Conservation (phyloP, 192 early-diverging fungal genomes). For the Gonapodya prolifera region DNA sequence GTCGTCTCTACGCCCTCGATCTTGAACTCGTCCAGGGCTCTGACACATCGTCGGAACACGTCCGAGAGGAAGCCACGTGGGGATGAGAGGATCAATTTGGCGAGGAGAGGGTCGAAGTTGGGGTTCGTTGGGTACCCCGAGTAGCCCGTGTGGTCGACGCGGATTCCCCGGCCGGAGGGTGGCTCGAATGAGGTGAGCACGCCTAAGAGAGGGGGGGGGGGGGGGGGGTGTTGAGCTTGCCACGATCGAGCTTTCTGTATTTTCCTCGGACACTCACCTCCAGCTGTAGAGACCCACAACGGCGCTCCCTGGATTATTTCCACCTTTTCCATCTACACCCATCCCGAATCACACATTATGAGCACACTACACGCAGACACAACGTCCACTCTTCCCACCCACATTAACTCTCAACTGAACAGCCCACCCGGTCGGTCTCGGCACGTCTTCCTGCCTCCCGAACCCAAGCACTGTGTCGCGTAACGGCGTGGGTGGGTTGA, state of each 20-base stretch:
- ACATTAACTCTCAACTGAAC: constrained; percentile 1
- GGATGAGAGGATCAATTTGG: constrained; percentile 1
- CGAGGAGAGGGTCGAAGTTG: constrained; percentile 6
- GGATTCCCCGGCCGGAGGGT: not conserved
- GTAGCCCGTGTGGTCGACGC: constrained; percentile 1
- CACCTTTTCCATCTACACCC: not conserved
- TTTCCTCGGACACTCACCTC: not conserved
- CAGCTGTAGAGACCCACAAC: not conserved
- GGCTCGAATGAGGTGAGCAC: not conserved
- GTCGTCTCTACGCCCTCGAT: not conserved
- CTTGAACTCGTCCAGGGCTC: not conserved
- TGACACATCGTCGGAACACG: not conserved
- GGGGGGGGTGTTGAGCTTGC: no score
- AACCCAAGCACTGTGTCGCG: not conserved
- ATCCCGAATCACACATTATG: not conserved
- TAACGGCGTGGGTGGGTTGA: not conserved
- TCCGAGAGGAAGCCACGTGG: not conserved
- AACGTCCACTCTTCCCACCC: not conserved
- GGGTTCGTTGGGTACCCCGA: not conserved
- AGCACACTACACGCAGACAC: not conserved
- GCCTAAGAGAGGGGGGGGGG: not conserved
- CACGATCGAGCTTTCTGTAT: no score
- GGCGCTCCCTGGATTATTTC: not conserved
- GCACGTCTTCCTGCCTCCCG: not conserved
- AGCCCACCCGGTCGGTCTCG: not conserved